Evolutionary conservation across 805 yeast genomes (phyloP), one percentile per base, ranked within the genome.

Genomic region (Millerozyma acaciae): DNA sequence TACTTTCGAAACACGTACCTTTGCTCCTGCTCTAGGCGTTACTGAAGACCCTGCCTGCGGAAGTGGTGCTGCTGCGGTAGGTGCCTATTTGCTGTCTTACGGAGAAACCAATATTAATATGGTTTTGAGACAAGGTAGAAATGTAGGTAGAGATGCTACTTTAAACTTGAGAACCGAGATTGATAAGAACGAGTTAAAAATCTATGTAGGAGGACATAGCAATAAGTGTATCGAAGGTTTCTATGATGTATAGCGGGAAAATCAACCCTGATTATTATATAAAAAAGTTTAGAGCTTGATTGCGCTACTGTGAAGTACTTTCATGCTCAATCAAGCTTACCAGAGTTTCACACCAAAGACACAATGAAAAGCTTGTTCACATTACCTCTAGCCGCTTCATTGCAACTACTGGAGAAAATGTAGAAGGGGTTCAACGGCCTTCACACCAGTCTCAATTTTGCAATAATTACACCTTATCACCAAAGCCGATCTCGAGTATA

Each of bases 1-100:
- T 4, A 32, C 40, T n/a, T 44, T 45, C 19, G 58, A 54, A 27
- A 60, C 68, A 35, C 57, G 79, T 42, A 70, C 73, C 8, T 68
- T 73, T 46, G 65, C 66, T 3, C 67, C 70, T 1, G 31, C 19
- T 4, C 43, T 36, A 2, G 64, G 61, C 10, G 53, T 62, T 1
- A 30, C 40, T n/a, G 79, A 74, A 38, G 79, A 73, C 45, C 78
- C 78, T 1, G 78, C 70, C 6, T 73, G 78, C 48, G 79, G 79
- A 2, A 61, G 70, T 39, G 78, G 78, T 10, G 50, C 60, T 15
- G 62, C 53, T 2, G 59, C 60, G 8, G 39, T 52, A 10, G 62
- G 55, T 1, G 55, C 52, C 5, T 50, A 39, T 31, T 44, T 53
- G 21, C 39, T 44, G 6, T 35, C 29, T 15, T 32, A 33, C 8